Base-by-base conservation (phyloP, 352 stramenopile species). In the Phytopythium kandeliae region DNA sequence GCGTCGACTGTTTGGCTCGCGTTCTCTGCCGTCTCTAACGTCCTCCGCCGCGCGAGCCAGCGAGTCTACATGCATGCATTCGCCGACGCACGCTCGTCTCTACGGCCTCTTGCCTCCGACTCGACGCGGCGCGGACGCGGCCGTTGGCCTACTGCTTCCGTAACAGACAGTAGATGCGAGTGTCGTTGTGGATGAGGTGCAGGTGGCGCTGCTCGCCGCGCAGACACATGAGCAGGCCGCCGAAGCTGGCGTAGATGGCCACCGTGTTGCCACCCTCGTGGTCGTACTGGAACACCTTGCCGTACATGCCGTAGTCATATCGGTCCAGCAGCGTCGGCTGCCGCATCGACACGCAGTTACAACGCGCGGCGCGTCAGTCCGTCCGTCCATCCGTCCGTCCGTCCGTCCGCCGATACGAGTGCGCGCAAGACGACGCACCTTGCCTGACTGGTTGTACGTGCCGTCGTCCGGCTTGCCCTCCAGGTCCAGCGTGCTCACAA, bases 221-320 rank as follows among this genome's bases (percentile, higher is more conserved):
- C 59, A 99, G 75, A 63, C 92, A 93, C 95, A 98, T 98, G 56
- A 99, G 81, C 58, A 99, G 71, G 33, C 96, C 96, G 51, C 96
- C 96, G 74, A 97, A 99, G 53, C 88, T 98, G 47, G 96, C 88
- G 51, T 97, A 96, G 68, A 98, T 96, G 26, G 90, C 78, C 34
- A 97, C 86, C 54, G 88, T 85, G 58, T 95, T 96, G 67, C 95
- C 92, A 51, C 95, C 96, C 57, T 97, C 84, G 70, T 98, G 95
- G 58, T 96, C 84, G 62, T 98, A 97, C 69, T 98, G 89, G 79
- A 98, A 99, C 25, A 99, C 91, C 58, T 97, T 96, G 61, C 96
- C 96, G 74, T 98, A 97, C 95, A 99, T 99, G 34, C 97, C 96
- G 68, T 99, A 99, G 76, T 99, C 96, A 65, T 98, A 99, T 58